Conservation (phyloP, 306 rosid species). For the Hippophae rhamnoides region DNA sequence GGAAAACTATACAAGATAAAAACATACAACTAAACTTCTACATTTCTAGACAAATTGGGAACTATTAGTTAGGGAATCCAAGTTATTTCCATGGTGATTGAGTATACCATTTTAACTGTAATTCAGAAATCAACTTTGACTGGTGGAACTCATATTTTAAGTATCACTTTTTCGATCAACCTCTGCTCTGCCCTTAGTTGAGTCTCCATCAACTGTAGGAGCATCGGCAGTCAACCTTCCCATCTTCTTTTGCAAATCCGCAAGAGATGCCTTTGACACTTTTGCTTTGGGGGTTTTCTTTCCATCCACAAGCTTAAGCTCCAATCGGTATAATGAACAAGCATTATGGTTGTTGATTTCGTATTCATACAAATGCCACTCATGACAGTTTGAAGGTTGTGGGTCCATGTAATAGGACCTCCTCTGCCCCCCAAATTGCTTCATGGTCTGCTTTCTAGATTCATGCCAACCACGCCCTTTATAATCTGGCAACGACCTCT, state of each 20-base stretch:
- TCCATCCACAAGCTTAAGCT: constrained; percentile 89
- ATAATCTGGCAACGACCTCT: constrained; percentile 95
- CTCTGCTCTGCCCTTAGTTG: too few relatives aligned
- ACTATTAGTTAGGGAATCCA: too few relatives aligned
- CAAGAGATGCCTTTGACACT: constrained; percentile 63
- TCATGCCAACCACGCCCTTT: constrained; percentile 99
- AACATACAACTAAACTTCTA: too few relatives aligned
- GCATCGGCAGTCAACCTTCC: constrained; percentile 81
- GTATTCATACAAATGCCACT: constrained; percentile 97
- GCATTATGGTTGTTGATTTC: constrained; percentile 89
- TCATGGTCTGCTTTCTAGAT: constrained; percentile 96
- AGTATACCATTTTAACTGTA: too few relatives aligned
- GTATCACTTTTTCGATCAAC: too few relatives aligned
- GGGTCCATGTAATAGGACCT: constrained; percentile 99
- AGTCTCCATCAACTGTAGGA: too few relatives aligned
- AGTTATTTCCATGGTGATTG: too few relatives aligned
- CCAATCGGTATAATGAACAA: constrained; percentile 87
- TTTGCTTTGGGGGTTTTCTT: constrained; percentile 74
- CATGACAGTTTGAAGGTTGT: constrained; percentile 74
- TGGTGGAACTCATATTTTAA: too few relatives aligned
- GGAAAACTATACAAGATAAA: too few relatives aligned
- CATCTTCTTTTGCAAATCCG: constrained; percentile 98
- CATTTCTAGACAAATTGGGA: too few relatives aligned
- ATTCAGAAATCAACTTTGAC: too few relatives aligned
- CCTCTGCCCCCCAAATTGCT: constrained; percentile 84